Evolutionary conservation across 345 rosid genomes (phyloP), one percentile per base, ranked within the genome.

Genomic region (Moricandia moricandioides): DNA sequence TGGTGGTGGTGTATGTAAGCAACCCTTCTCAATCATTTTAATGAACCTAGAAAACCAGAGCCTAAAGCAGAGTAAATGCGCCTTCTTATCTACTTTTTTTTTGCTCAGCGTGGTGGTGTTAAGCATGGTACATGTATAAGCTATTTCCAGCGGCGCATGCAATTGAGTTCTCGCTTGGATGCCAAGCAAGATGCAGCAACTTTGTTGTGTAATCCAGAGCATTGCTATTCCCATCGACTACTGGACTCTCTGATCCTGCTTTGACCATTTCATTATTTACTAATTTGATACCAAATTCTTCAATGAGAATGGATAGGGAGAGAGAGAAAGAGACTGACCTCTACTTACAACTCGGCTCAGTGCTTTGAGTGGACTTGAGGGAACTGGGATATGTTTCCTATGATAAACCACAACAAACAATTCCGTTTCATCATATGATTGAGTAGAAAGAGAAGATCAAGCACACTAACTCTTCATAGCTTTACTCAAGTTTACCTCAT

Each of bases 131-230:
- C 99, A 96, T 96, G 88, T 96, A 96, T 86, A 96, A 82, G 88
- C 98, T 96, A 86, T 92, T 96, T 78, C 96, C 92, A 64, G 99
- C 95, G 7, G 99, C 99, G 73, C 99, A 96, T 75, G 99, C 99
- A 14, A 96, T 86, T 16, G 97, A 86, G 73, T 91, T 89, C 81
- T 91, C 97, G 0, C 82, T 84, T 5, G 99, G 99, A 81, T 96
- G 99, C 99, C 99, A 91, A 9, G 98, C 97, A 51, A 96, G 83
- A 83, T 96, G 99, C 74, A 92, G 88, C 86, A 96, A 73, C 84
- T 96, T 96, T 34, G 97, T 84, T 1, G 93, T 74, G 84, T 86
- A 88, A 81, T 96, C 99, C 64, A 87, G 81, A 14, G 95, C 67
- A 84, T 83, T 92, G 72, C 87, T 97, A 49, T 92, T 92, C 10